Base-by-base conservation (phyloP, 176 grass and related monocot genomes). In the Carex kokanica region DNA sequence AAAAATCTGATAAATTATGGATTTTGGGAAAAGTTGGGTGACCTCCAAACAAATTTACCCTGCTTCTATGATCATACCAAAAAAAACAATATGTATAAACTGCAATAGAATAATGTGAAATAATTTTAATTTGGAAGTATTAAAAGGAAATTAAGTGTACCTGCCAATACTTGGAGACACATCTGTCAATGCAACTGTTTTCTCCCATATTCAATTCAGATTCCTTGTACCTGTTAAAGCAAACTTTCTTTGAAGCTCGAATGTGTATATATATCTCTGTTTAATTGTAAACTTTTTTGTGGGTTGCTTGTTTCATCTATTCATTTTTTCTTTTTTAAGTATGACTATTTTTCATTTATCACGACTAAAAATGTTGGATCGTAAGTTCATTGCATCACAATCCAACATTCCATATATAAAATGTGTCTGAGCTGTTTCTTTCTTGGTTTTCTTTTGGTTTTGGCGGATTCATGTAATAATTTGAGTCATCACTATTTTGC, bases 141-240 rank as follows among this genome's bases (percentile, higher is more conserved):
- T 17, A 54, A 45, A 73, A 47, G 41, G 58, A 75, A 87, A 82
- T 31, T 20, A 55, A 88, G 90, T 83, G 88, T 86, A 78, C 93
- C 93, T 99, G 93, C 93, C 93, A 99, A 84, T 99, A 99, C 84
- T 99, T 99, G 18, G 97, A 87, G 43, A 95, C 93, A 70, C 97
- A 99, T 32, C 97, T 88, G 79, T 99, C 97, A 16, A 99, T 96
- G 85, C 97, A 99, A 92, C 97, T 99, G 62, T 93, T 99, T 89
- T 99, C 97, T 62, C 91, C 97, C 91, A 99, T 93, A 69, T 99
- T 96, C 80, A 99, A 88, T 87, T 99, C 97, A 83, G 89, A 83
- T 86, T 99, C 97, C 87, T 99, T 99, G 57, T 98, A 83, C 89
- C 96, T 98, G 79, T 31, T 63, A 29, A 87, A 88, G 62, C 11